Percentiles rank a stretch among this genome's conserved stretches.
phyloP scores from a whole-genome alignment of 108 stramenopile genomes.

The Skeletonema marinoi region DNA sequence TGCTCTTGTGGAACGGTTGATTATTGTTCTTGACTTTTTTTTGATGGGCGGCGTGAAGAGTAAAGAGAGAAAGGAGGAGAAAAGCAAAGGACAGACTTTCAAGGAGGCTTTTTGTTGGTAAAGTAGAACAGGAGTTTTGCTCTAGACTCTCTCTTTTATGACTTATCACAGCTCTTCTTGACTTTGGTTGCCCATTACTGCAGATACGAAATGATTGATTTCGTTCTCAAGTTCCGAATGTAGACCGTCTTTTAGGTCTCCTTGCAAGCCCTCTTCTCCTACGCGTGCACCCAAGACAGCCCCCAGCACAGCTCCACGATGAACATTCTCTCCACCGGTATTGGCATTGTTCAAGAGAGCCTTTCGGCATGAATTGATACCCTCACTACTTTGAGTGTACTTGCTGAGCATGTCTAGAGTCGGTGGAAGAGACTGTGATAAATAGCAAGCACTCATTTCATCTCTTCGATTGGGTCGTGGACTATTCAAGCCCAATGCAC shows the following conservation, averaged over 20 bases:
- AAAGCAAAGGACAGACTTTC: background rate
- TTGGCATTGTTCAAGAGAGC: conserved; percentile 86
- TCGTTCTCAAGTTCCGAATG: conserved; percentile 50
- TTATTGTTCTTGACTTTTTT: no score
- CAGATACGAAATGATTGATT: conserved; percentile 67
- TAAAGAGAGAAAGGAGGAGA: background rate
- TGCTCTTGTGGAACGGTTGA: no score
- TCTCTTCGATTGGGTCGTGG: conserved; percentile 27
- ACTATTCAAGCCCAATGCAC: conserved; percentile 33
- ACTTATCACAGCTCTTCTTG: conserved; percentile 2
- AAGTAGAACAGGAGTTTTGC: no score
- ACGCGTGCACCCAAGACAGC: conserved; percentile 78
- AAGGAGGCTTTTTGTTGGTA: no score
- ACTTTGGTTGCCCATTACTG: conserved; percentile 33
- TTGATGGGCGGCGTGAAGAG: no score
- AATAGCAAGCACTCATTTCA: conserved; percentile 80
- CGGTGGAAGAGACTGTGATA: conserved; percentile 65
- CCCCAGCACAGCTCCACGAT: conserved; percentile 80
- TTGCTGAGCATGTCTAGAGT: conserved; percentile 74
- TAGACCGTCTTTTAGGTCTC: conserved; percentile 58
- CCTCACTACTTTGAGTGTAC: conserved; percentile 49
- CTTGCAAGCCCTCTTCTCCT: conserved; percentile 51
- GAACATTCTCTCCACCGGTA: conserved; percentile 91
- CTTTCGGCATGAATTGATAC: conserved; percentile 44
- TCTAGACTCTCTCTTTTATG: background rate